A percentile compares a stretch with the other conserved stretches of the same genome.
phyloP scores from a whole-genome alignment of 768 basidiomycete genomes.

The Lentinus brumalis region DNA sequence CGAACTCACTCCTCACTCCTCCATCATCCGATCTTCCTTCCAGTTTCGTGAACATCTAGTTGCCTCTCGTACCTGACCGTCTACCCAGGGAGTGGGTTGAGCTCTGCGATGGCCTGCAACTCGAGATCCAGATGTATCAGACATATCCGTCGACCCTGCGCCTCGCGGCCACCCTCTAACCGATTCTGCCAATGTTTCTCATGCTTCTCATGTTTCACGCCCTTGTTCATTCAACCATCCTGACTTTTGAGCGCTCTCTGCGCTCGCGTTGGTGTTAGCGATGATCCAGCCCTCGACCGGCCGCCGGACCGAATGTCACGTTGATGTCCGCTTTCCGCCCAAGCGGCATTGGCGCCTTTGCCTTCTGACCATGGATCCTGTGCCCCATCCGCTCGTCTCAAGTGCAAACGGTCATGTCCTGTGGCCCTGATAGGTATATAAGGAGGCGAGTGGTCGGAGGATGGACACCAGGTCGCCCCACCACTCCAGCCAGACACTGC shows the following conservation, averaged over 20 bases:
- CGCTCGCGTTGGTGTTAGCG: neutral
- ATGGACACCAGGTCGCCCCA: slow-evolving; percentile 1
- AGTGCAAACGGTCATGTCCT: neutral
- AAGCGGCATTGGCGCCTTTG: neutral
- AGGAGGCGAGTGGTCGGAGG: neutral
- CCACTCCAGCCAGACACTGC: neutral
- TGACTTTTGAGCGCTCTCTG: neutral
- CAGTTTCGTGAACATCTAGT: no score
- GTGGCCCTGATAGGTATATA: slow-evolving; percentile 2
- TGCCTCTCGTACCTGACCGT: neutral
- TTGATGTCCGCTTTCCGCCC: neutral
- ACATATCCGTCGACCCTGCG: no score
- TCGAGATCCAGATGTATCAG: no score
- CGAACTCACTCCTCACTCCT: no score
- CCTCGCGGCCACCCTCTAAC: no score
- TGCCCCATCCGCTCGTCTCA: neutral
- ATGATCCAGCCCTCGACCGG: slow-evolving; percentile 1
- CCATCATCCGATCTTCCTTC: no score
- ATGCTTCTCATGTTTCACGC: neutral
- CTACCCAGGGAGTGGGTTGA: no score
- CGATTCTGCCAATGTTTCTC: neutral
- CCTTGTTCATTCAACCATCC: no score
- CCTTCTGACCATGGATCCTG: no score
- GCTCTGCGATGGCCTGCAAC: no score
- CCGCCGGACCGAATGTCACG: slow-evolving; percentile 5